Conservation (phyloP, 371 early-diverging fungal species). For the Apophysomyces variabilis region DNA sequence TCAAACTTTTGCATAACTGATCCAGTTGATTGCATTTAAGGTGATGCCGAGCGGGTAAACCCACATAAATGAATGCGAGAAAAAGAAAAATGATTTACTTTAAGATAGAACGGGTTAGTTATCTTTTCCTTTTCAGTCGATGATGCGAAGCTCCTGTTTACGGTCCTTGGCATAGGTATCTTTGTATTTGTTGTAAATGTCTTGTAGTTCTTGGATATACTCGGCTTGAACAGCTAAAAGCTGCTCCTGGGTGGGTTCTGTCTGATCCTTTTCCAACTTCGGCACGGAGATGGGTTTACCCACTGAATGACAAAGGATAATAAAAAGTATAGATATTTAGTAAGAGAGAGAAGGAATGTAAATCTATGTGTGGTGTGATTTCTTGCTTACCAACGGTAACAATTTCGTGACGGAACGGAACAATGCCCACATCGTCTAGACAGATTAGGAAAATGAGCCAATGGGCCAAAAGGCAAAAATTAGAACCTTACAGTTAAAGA, state of each 20-base stretch:
- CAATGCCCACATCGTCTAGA: constrained; percentile 52
- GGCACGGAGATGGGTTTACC: constrained; percentile 69
- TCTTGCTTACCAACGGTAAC: constrained; percentile 45
- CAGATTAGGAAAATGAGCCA: background rate
- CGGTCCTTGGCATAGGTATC: constrained; percentile 67
- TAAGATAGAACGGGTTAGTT: too few relatives aligned
- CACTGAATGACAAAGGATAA: constrained; percentile 32
- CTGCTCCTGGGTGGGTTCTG: constrained; percentile 62
- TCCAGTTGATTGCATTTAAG: too few relatives aligned
- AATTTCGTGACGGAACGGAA: constrained; percentile 56
- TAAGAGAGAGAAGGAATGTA: background rate
- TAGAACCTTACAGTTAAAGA: constrained; percentile 59
- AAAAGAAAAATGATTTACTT: too few relatives aligned
- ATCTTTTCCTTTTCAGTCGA: constrained; percentile 31
- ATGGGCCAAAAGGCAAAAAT: background rate
- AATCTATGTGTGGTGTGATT: background rate
- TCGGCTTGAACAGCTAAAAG: constrained; percentile 57
- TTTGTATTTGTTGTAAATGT: constrained; percentile 69
- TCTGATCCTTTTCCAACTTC: constrained; percentile 40
- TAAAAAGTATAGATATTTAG: background rate
- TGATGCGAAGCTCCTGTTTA: constrained; percentile 52
- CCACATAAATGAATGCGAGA: too few relatives aligned
- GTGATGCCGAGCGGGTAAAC: too few relatives aligned
- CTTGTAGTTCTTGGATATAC: constrained; percentile 65
- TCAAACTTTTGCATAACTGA: too few relatives aligned